Evolutionary conservation across 441 rosid genomes (phyloP).

Genomic region (Omphalea diandra): DNA sequence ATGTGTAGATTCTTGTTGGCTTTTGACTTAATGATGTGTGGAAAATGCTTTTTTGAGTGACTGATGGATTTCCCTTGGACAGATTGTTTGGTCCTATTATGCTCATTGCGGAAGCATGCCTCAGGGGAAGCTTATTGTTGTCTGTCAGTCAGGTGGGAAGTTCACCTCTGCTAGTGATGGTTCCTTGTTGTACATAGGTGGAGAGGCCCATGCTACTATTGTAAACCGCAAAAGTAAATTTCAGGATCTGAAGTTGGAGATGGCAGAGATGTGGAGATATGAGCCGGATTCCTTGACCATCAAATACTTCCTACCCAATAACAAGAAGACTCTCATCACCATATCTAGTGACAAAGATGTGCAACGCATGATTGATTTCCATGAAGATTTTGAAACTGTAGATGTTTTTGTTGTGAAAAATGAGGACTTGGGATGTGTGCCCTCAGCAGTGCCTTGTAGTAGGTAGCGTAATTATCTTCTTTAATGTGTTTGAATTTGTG

Average conservation of each 20-base stretch:
- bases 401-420: slow-evolving; percentile 31
- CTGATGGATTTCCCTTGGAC: background rate
- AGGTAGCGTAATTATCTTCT: slow-evolving; percentile 24
- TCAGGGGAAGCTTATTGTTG: slow-evolving; percentile 34
- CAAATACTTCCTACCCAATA: slow-evolving; percentile 39
- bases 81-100: slow-evolving; percentile 4
- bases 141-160: slow-evolving; percentile 53
- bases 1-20: background rate
- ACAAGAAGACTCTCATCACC: slow-evolving; percentile 37
- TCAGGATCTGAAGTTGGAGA: slow-evolving; percentile 39
- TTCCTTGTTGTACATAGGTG: slow-evolving; percentile 39
- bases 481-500: background rate
- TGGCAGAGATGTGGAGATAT: slow-evolving; percentile 48
- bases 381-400: slow-evolving; percentile 32
- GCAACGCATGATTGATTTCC: slow-evolving; percentile 39
- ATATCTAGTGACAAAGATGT: slow-evolving; percentile 39
- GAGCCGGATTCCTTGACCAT: slow-evolving; percentile 24
- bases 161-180: slow-evolving; percentile 39
- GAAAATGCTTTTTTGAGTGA: background rate
- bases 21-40: background rate
- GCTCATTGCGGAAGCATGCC: slow-evolving; percentile 16
- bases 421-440: slow-evolving; percentile 21
- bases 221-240: slow-evolving; percentile 33
- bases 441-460: slow-evolving; percentile 17
- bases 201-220: slow-evolving; percentile 51